phyloP scores from a whole-genome alignment of 2,329 filamentous ascomycete genomes.

The Penicillium palitans region DNA sequence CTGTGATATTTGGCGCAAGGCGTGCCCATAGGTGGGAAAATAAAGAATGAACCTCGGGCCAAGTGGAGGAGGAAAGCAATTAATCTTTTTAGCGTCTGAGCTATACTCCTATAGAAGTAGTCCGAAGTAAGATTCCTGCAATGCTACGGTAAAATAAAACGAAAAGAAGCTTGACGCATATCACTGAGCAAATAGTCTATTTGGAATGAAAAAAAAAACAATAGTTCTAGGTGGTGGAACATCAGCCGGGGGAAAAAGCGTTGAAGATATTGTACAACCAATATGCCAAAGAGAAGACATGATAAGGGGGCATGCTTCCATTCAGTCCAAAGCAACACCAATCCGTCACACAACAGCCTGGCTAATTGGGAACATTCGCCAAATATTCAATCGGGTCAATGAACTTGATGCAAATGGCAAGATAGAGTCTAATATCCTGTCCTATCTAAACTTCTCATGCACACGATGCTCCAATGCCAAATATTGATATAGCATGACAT shows the following conservation, averaged over 20 bases:
- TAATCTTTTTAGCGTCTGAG: neutral
- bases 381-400: neutral
- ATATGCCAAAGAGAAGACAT: neutral
- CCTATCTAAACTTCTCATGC: neutral
- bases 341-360: neutral
- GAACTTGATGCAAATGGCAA: neutral
- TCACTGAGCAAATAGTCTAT: neutral
- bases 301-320: neutral
- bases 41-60: neutral
- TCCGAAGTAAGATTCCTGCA: neutral
- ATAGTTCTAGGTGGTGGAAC: neutral
- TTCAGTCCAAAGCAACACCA: neutral
- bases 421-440: neutral
- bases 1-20: neutral
- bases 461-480: conserved; percentile 1
- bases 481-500: neutral
- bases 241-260: neutral
- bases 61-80: neutral
- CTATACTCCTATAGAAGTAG: neutral
- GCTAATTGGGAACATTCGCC: neutral
- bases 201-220: neutral
- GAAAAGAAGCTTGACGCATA: neutral
- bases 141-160: neutral
- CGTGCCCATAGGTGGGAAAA: conserved; percentile 22
- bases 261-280: conserved; percentile 4